Percentiles rank a stretch among this genome's conserved stretches.
phyloP scores from a whole-genome alignment of 2,329 filamentous ascomycete genomes.

The Xylariaceae sp. region DNA sequence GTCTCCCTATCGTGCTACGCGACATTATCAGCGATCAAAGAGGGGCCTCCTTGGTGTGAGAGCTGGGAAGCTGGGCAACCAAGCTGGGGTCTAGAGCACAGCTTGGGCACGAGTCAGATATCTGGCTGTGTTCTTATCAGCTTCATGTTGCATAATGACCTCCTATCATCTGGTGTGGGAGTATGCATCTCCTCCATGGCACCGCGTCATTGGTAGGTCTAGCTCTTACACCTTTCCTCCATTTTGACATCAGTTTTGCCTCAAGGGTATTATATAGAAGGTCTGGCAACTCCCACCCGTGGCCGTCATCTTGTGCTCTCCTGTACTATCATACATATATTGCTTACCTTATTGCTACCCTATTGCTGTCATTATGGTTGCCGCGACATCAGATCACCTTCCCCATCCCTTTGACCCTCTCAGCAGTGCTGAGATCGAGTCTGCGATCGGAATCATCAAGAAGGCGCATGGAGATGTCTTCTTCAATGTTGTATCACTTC shows the following conservation, averaged over 20 bases:
- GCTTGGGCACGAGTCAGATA: slow-evolving; percentile 6
- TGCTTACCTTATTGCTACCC: not conserved
- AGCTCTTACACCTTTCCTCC: slow-evolving; percentile 3
- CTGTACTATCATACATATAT: not conserved
- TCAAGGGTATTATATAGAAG: not conserved
- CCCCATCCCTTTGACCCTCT: slow-evolving; percentile 76
- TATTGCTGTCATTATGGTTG: slow-evolving; percentile 15
- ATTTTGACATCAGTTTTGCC: not conserved
- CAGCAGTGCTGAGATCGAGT: slow-evolving; percentile 66
- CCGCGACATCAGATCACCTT: slow-evolving; percentile 12
- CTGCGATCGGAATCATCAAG: slow-evolving; percentile 63
- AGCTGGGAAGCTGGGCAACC: slow-evolving; percentile 4
- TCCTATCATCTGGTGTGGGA: slow-evolving; percentile 17
- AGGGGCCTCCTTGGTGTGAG: slow-evolving; percentile 12
- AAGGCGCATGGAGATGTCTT: slow-evolving; percentile 66
- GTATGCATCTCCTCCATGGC: slow-evolving; percentile 4
- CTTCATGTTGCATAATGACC: slow-evolving; percentile 15
- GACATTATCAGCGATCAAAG: slow-evolving; percentile 17
- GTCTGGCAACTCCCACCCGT: too few relatives aligned
- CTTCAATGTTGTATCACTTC: slow-evolving; percentile 83
- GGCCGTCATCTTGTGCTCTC: too few relatives aligned
- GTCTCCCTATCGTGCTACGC: slow-evolving; percentile 13
- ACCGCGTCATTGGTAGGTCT: slow-evolving; percentile 9
- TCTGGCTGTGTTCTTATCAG: slow-evolving; percentile 18
- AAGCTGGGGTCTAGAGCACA: not conserved